Base-by-base conservation (phyloP, 495 filamentous ascomycete species). In the Cenococcum geophilum region DNA sequence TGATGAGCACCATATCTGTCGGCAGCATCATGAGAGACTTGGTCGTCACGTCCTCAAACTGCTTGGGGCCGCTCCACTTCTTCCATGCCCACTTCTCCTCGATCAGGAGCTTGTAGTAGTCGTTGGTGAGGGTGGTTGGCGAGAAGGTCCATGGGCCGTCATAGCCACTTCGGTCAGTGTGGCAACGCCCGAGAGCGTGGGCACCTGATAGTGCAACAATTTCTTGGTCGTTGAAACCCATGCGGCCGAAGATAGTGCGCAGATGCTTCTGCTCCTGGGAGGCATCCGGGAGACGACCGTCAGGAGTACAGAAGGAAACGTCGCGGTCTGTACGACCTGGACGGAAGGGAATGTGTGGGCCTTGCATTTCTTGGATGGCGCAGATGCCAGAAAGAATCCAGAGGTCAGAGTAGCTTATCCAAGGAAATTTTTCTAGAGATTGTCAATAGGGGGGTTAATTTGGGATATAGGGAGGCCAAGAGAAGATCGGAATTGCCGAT, bases 141-240 rank as follows among this genome's bases (percentile, higher is more conserved):
- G 88, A 91, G 83, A 96, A 96, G 68, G 90, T 89, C 93, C 93
- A 98, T 42, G 92, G 93, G 0, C 93, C 93, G 1, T 88, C 85
- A 76, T 83, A 98, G 55, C 93, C 93, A 66, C 82, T 87, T 63
- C 92, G 89, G 75, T 95, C 86, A 8, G 86, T 78, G 81, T 98
- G 93, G 76, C 91, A 95, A 45, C 93, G 86, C 47, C 93, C 93
- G 11, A 98, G 80, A 20, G 93, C 91, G 79, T 98, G 93, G 36
- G 90, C 93, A 62, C 93, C 93, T 32, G 78, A 76, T 60, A 98
- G 80, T 32, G 93, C 93, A 34, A 97, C 92, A 68, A 97, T 97
- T 75, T 98, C 92, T 53, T 86, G 87, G 78, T 98, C 93, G 75
- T 95, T 86, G 82, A 98, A 98, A 60, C 93, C 93, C 92, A 97